Conservation (phyloP, 2,329 filamentous ascomycete species). For the Camptophora hylomeconis region DNA sequence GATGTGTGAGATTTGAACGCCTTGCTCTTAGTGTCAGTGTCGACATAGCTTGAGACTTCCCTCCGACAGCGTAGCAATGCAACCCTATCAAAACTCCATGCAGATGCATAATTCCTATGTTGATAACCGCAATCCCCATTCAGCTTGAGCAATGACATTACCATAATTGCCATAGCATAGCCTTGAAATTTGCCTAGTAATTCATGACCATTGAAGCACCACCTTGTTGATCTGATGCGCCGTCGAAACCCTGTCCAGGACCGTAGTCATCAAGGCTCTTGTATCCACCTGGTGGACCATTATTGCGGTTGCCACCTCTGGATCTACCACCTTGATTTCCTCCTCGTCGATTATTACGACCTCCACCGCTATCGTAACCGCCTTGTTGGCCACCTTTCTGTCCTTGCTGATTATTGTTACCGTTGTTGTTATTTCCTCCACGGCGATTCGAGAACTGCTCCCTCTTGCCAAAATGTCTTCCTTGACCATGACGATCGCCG, state of each 20-base stretch:
- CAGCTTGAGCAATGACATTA: no score
- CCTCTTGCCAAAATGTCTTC: constrained; percentile 6
- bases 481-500: constrained; percentile 3
- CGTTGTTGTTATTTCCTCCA: constrained; percentile 9
- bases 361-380: constrained; percentile 3
- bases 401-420: constrained; percentile 3
- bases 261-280: constrained; percentile 52
- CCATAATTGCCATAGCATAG: not conserved
- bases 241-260: constrained; percentile 20
- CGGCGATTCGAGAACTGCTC: not conserved
- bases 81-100: no score
- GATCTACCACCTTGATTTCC: constrained; percentile 28
- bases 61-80: no score
- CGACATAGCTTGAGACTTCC: no score
- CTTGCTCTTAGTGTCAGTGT: no score
- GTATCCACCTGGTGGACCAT: constrained; percentile 40
- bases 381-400: constrained; percentile 2
- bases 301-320: constrained; percentile 27
- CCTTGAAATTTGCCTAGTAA: constrained; percentile 20
- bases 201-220: constrained; percentile 26
- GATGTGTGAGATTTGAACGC: no score
- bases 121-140: no score
- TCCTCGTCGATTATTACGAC: constrained; percentile 29
- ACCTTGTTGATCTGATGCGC: constrained; percentile 16
- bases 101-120: no score